Evolutionary conservation across 352 stramenopile species (phyloP).

Genomic region (Pythium folliculosum): DNA sequence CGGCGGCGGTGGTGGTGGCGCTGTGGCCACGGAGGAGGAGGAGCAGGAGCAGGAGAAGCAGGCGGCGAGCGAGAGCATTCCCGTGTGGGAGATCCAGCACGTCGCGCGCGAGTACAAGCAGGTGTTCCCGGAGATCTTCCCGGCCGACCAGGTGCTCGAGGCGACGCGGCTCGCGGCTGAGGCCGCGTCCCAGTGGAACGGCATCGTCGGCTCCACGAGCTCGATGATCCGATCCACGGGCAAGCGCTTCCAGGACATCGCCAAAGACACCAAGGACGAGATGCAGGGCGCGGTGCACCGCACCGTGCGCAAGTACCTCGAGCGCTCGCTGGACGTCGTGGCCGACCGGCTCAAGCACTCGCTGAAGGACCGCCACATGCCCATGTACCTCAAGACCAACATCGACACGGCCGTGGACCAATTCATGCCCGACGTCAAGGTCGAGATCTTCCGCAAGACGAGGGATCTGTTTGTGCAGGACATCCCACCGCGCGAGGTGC

Average conservation of each 20-base stretch:
- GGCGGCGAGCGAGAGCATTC: constrained; percentile 29
- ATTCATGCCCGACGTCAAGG: constrained; percentile 89
- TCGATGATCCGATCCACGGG: constrained; percentile 78
- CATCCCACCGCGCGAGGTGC: constrained; percentile 11
- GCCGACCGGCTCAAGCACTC: constrained; percentile 68
- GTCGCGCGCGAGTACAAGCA: constrained; percentile 82
- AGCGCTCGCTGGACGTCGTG: constrained; percentile 78
- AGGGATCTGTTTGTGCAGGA: constrained; percentile 67
- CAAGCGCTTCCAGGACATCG: constrained; percentile 83
- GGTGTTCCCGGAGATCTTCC: constrained; percentile 81
- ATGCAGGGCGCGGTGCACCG: constrained; percentile 83
- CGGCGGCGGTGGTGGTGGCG: background rate
- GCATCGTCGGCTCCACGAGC: constrained; percentile 76
- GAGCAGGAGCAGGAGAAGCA: background rate
- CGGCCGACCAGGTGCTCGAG: constrained; percentile 62
- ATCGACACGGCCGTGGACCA: constrained; percentile 85
- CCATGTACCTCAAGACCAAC: constrained; percentile 76
- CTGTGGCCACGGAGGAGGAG: background rate
- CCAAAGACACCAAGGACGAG: constrained; percentile 81
- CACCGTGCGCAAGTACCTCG: constrained; percentile 74
- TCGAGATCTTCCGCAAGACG: constrained; percentile 88
- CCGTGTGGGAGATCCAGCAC: constrained; percentile 69
- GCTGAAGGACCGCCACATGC: constrained; percentile 88
- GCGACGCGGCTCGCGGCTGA: constrained; percentile 51
- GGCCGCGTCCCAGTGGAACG: constrained; percentile 47